Percentiles rank a stretch among this genome's conserved stretches.
These are phyloP conservation scores for Zychaea mexicana DNA, from an alignment of 371 early-diverging fungal genomes.

Conservation along the genomic window DNA sequence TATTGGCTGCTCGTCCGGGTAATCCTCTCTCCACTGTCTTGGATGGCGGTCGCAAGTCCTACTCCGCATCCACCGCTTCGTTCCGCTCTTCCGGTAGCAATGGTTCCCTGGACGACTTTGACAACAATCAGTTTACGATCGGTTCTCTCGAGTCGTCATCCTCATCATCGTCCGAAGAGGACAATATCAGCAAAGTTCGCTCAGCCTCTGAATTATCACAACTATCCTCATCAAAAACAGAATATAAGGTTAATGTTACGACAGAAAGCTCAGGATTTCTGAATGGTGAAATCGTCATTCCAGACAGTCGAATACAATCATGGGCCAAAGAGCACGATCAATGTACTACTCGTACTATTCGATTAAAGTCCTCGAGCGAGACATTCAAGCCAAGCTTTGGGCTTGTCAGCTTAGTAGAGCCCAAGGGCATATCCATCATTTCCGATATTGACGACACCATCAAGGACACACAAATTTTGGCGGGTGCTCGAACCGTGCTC, in stretches of 20 bases:
- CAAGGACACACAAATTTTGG: constrained; percentile 77
- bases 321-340: constrained; percentile 38
- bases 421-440: constrained; percentile 75
- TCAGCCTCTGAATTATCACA: too few relatives aligned
- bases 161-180: constrained; percentile 11
- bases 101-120: background rate
- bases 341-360: constrained; percentile 32
- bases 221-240: background rate
- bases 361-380: constrained; percentile 12
- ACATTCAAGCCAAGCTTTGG: constrained; percentile 34
- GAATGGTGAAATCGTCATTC: constrained; percentile 24
- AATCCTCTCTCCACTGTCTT: constrained; percentile 26
- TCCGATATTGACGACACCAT: constrained; percentile 92
- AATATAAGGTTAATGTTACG: background rate
- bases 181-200: too few relatives aligned
- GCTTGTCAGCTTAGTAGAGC: constrained; percentile 55
- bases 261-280: constrained; percentile 30
- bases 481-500: constrained; percentile 67
- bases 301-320: constrained; percentile 22
- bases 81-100: constrained; percentile 6
- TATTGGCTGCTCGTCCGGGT: constrained; percentile 14
- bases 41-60: constrained; percentile 11
- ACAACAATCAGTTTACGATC: background rate
- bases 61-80: constrained; percentile 12
- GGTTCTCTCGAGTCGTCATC: background rate